Conservation (phyloP, 2,329 filamentous ascomycete genomes). For the Fusarium torulosum region DNA sequence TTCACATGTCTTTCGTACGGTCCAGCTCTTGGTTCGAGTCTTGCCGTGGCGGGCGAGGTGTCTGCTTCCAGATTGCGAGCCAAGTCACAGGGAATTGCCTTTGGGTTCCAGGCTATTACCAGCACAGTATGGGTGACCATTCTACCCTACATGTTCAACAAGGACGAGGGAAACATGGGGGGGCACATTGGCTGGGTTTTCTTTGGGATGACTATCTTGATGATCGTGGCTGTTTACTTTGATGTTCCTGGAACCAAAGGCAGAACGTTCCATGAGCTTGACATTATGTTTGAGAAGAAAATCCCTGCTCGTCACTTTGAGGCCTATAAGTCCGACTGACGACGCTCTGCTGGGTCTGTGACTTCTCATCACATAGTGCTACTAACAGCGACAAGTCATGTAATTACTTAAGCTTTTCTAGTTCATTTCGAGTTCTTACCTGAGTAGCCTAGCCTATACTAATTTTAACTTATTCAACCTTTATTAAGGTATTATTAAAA, state of each 20-base stretch:
- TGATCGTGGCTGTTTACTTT: conserved; percentile 11
- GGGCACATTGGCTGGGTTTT: conserved; percentile 19
- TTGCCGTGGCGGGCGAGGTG: conserved; percentile 16
- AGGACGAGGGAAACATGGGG: conserved; percentile 17
- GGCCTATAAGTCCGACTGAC: neutral
- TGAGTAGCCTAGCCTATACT: too few relatives aligned
- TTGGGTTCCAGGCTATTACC: conserved; percentile 4
- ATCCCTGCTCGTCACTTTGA: conserved; percentile 13
- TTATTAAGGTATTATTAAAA: too few relatives aligned
- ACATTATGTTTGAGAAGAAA: conserved; percentile 18
- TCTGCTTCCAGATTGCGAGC: conserved; percentile 18
- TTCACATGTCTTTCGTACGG: conserved; percentile 3
- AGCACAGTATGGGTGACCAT: conserved; percentile 20
- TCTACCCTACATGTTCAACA: conserved; percentile 17
- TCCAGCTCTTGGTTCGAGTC: conserved; percentile 10
- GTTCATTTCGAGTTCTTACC: too few relatives aligned
- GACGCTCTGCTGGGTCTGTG: too few relatives aligned
- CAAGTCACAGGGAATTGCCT: conserved; percentile 18
- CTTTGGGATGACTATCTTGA: conserved; percentile 10
- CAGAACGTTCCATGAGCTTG: conserved; percentile 16
- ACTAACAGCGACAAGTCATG: too few relatives aligned
- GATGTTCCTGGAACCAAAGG: conserved; percentile 20
- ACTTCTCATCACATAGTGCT: too few relatives aligned
- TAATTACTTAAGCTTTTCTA: too few relatives aligned
- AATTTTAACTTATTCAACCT: too few relatives aligned